Evolutionary conservation across 1,284 basidiomycete genomes (phyloP).

Genomic region (Fistulinella cinereoalba): DNA sequence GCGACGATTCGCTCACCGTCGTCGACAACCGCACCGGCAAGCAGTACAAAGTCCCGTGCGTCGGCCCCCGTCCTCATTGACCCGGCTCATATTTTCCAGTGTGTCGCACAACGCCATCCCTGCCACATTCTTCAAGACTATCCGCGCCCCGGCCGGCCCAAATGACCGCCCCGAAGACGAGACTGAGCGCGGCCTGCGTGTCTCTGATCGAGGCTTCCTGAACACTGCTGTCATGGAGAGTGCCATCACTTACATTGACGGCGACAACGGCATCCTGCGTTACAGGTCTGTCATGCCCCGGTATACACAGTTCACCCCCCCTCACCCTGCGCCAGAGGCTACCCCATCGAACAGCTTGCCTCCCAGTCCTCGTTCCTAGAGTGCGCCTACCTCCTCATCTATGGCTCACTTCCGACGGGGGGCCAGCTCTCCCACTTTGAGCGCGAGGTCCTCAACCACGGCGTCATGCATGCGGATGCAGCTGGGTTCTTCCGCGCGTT

Average conservation of each 20-base stretch:
- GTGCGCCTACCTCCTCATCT: constrained; percentile 81
- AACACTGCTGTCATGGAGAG: constrained; percentile 85
- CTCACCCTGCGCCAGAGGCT: constrained; percentile 58
- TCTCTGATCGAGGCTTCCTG: constrained; percentile 78
- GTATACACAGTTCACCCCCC: background rate
- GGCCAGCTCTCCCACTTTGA: constrained; percentile 63
- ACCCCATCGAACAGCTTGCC: constrained; percentile 88
- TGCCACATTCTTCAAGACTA: constrained; percentile 78
- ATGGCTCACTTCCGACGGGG: constrained; percentile 75
- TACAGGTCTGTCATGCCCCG: constrained; percentile 51
- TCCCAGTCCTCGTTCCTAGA: constrained; percentile 77
- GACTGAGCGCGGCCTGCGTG: constrained; percentile 72
- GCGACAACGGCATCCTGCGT: constrained; percentile 74
- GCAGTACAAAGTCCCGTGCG: constrained; percentile 72
- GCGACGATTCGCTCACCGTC: constrained; percentile 58
- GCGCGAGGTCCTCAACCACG: constrained; percentile 75
- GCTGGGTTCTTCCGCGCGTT: constrained; percentile 80
- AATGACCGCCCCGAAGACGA: constrained; percentile 80
- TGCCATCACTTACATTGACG: constrained; percentile 85
- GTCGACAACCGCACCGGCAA: constrained; percentile 84
- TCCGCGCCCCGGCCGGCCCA: constrained; percentile 54
- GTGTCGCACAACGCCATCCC: constrained; percentile 74
- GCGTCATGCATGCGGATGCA: constrained; percentile 74
- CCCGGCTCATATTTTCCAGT: constrained; percentile 36
- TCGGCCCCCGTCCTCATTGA: constrained; percentile 7